These are phyloP conservation scores for Hirsutella minnesotensis DNA, from an alignment of 2,329 filamentous ascomycete species.

Conservation along the genomic window DNA sequence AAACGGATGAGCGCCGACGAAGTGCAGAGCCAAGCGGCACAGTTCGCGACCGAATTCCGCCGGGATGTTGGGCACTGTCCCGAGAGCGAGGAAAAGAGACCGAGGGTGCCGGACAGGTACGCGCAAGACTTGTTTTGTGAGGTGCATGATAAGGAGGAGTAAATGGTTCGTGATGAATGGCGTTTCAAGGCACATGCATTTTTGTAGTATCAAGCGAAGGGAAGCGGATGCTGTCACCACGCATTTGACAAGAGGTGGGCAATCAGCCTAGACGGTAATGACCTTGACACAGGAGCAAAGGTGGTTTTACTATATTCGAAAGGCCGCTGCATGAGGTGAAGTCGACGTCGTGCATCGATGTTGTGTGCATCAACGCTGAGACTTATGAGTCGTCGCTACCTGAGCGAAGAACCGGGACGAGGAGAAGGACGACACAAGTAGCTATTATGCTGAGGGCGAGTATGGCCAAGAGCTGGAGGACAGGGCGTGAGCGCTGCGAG, in stretches of 20 bases:
- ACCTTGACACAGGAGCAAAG: too few species aligned
- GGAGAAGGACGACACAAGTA: constrained; percentile 51
- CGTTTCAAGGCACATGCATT: background rate
- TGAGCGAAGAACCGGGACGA: constrained; percentile 27
- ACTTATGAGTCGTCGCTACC: background rate
- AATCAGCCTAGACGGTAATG: too few species aligned
- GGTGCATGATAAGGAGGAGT: constrained; percentile 8
- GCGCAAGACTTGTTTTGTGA: constrained; percentile 56
- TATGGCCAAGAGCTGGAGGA: constrained; percentile 43
- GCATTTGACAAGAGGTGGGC: too few species aligned
- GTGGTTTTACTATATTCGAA: too few species aligned
- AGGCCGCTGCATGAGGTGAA: too few species aligned
- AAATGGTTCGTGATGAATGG: constrained; percentile 8
- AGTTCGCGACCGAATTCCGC: constrained; percentile 49
- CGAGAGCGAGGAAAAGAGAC: constrained; percentile 14
- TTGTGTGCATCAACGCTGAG: too few species aligned
- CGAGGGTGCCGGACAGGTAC: constrained; percentile 17
- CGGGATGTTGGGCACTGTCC: constrained; percentile 55
- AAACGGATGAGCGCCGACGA: constrained; percentile 25
- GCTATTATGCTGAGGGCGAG: constrained; percentile 52
- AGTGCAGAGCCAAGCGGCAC: constrained; percentile 29
- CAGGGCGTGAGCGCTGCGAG: background rate
- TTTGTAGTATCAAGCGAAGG: too few species aligned
- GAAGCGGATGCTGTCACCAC: too few species aligned
- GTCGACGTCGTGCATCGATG: too few species aligned